Conservation (phyloP, 257 asterid genomes). For the Cynanchum wilfordii region DNA sequence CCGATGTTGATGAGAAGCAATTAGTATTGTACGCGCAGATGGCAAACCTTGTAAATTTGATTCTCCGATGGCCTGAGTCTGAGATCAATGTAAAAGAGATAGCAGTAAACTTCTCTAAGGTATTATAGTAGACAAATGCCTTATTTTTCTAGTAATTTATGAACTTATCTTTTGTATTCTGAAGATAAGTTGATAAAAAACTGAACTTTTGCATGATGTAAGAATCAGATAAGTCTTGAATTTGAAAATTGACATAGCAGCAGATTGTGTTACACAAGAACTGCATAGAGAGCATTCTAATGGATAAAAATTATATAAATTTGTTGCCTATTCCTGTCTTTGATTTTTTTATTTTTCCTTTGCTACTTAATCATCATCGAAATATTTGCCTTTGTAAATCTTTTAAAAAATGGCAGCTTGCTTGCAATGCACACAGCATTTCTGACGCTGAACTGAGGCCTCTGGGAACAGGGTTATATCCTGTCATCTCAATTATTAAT, state of each 20-base stretch:
- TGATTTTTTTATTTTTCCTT: background rate
- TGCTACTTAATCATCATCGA: background rate
- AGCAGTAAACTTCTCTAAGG: slow-evolving; percentile 77
- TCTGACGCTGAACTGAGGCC: slow-evolving; percentile 91
- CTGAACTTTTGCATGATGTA: background rate
- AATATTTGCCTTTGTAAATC: background rate
- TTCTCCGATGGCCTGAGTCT: slow-evolving; percentile 66
- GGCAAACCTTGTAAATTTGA: slow-evolving; percentile 83
- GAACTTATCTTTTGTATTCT: background rate
- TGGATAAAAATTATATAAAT: background rate
- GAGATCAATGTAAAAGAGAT: slow-evolving; percentile 76
- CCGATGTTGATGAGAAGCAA: slow-evolving; percentile 67
- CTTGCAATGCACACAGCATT: slow-evolving; percentile 97
- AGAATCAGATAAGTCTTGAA: background rate
- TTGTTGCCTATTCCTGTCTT: slow-evolving; percentile 4
- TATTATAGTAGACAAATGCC: slow-evolving; percentile 19
- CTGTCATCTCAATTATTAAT: slow-evolving; percentile 79
- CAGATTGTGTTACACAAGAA: background rate
- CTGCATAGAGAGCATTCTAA: background rate
- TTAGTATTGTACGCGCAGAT: slow-evolving; percentile 84
- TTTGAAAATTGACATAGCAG: background rate
- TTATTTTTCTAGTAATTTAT: background rate
- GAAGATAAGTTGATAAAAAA: background rate
- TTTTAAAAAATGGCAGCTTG: slow-evolving; percentile 47
- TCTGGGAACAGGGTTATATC: slow-evolving; percentile 85